Conservation (phyloP, 331 rosid species). For the Rosa hybrid region DNA sequence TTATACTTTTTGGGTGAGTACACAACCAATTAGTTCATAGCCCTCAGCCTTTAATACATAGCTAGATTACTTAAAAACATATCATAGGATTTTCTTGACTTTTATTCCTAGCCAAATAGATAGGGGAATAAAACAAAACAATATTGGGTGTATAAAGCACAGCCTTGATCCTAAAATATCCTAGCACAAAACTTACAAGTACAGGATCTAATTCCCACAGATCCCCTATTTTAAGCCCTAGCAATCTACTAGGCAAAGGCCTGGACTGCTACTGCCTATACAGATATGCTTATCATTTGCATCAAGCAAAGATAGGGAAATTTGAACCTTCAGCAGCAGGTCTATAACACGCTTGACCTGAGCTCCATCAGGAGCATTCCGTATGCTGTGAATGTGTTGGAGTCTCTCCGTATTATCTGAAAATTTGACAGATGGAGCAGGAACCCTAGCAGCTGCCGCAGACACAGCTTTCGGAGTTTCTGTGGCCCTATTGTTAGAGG, state of each 20-base stretch:
- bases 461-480: not conserved
- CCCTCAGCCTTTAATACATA: not conserved
- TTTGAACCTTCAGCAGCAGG: conserved; percentile 70
- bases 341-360: conserved; percentile 90
- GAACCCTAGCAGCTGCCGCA: not conserved
- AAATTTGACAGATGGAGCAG: conserved; percentile 18
- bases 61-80: not conserved
- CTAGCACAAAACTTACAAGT: not conserved
- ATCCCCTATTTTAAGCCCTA: not conserved
- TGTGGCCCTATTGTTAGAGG: conserved; percentile 34
- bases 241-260: not conserved
- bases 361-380: conserved; percentile 79
- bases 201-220: not conserved
- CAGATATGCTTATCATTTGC: not conserved
- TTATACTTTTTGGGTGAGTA: not conserved
- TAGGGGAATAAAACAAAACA: not conserved
- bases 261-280: not conserved
- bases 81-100: not conserved
- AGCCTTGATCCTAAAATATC: not conserved
- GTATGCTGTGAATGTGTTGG: conserved; percentile 74
- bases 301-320: conserved; percentile 16
- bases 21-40: not conserved
- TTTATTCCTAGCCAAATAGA: not conserved
- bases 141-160: not conserved
- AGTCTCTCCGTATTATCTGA: conserved; percentile 89